phyloP scores from a whole-genome alignment of 1,139 yeast species.

The Arxiozyma bovina region DNA sequence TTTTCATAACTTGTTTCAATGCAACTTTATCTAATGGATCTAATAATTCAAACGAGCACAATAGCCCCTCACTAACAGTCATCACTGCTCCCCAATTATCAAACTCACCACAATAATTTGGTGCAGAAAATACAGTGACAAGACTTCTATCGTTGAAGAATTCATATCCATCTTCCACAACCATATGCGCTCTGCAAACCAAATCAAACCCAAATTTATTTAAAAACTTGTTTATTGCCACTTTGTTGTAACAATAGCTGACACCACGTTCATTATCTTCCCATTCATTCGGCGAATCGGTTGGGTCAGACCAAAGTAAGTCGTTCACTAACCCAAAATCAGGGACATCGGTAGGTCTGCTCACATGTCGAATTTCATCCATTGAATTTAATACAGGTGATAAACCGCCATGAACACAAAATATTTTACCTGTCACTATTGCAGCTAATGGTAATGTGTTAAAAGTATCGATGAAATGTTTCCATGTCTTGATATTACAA shows the following conservation, averaged over 20 bases:
- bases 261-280: slow-evolving; percentile 94
- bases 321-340: slow-evolving; percentile 85
- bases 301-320: slow-evolving; percentile 87
- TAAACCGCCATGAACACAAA: slow-evolving; percentile 90
- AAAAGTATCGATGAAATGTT: slow-evolving; percentile 77
- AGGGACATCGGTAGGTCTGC: slow-evolving; percentile 89
- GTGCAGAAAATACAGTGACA: slow-evolving; percentile 88
- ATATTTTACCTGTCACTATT: slow-evolving; percentile 82
- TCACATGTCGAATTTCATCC: slow-evolving; percentile 79
- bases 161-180: slow-evolving; percentile 92
- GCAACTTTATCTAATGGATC: slow-evolving; percentile 88
- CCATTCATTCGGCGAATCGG: slow-evolving; percentile 90
- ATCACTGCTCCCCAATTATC: slow-evolving; percentile 97
- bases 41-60: slow-evolving; percentile 78
- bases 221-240: slow-evolving; percentile 79
- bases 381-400: slow-evolving; percentile 77
- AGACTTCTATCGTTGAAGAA: slow-evolving; percentile 81
- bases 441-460: slow-evolving; percentile 88
- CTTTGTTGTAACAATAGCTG: slow-evolving; percentile 78
- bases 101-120: slow-evolving; percentile 91
- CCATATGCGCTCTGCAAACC: slow-evolving; percentile 94
- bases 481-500: slow-evolving; percentile 84
- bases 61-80: slow-evolving; percentile 80
- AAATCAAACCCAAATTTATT: slow-evolving; percentile 78
- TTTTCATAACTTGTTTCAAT: slow-evolving; percentile 77